Evolutionary conservation across 352 stramenopile genomes (phyloP).

Genomic region (Blastocystis sp.): DNA sequence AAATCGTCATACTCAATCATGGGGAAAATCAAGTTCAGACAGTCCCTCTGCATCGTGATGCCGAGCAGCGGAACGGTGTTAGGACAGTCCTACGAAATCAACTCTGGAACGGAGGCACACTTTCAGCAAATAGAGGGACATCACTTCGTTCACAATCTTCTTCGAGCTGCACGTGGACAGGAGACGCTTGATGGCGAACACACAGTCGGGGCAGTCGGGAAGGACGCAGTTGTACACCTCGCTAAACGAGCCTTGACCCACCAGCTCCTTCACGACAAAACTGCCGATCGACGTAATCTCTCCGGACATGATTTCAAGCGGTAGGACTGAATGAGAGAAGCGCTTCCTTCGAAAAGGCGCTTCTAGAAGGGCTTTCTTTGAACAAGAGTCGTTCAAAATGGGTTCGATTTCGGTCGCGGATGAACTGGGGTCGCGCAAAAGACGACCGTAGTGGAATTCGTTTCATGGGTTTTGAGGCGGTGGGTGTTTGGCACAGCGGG

Average conservation of each 20-base stretch:
- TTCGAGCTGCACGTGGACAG: conserved; percentile 61
- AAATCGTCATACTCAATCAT: conserved; percentile 56
- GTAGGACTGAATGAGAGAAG: background rate
- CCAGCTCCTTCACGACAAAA: conserved; percentile 54
- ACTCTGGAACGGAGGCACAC: background rate
- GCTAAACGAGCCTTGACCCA: conserved; percentile 57
- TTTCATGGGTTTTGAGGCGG: background rate
- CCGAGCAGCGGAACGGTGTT: conserved; percentile 52
- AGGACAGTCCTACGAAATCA: conserved; percentile 42
- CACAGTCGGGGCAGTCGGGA: conserved; percentile 9
- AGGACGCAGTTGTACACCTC: conserved; percentile 62
- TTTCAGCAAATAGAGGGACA: conserved; percentile 46
- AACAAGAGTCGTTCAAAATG: background rate
- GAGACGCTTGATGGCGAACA: conserved; percentile 63
- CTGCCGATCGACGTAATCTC: conserved; percentile 53
- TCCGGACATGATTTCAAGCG: background rate
- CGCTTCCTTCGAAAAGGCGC: background rate
- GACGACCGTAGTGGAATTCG: background rate
- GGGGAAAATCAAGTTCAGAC: conserved; percentile 70
- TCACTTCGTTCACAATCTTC: conserved; percentile 65
- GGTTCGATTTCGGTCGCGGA: background rate
- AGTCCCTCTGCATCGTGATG: conserved; percentile 64
- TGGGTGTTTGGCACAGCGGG: background rate
- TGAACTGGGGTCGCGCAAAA: background rate
- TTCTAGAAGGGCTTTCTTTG: background rate